Conservation (phyloP, 805 yeast species). For the Clavispora fructus region DNA sequence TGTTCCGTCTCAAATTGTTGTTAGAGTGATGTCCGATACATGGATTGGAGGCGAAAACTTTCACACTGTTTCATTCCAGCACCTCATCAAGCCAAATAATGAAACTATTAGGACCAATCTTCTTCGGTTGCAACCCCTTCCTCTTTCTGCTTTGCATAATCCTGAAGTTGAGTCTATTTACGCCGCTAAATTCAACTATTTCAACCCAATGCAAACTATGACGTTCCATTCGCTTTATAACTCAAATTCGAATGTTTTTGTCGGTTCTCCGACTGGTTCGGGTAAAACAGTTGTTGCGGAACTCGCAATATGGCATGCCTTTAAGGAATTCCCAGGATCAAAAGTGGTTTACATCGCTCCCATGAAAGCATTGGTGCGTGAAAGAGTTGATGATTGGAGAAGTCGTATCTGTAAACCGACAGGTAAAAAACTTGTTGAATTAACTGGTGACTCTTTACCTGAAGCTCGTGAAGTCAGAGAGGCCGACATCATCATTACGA, state of each 20-base stretch:
- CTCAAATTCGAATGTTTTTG: conserved; percentile 70
- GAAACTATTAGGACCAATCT: conserved; percentile 82
- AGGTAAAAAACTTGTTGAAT: conserved; percentile 55
- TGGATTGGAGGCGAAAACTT: conserved; percentile 86
- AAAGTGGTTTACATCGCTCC: conserved; percentile 85
- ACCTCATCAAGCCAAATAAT: conserved; percentile 80
- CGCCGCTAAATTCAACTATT: conserved; percentile 63
- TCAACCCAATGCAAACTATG: conserved; percentile 99
- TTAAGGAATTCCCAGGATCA: conserved; percentile 70
- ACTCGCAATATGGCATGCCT: conserved; percentile 95
- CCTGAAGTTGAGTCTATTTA: conserved; percentile 65
- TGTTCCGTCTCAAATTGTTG: conserved; percentile 80
- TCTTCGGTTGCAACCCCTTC: conserved; percentile 78
- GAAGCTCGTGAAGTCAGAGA: conserved; percentile 59
- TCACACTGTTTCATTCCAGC: conserved; percentile 81
- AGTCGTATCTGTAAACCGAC: conserved; percentile 45
- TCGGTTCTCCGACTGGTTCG: conserved; percentile 98
- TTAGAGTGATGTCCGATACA: conserved; percentile 72
- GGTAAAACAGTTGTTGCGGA: conserved; percentile 98
- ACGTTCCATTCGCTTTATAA: conserved; percentile 85
- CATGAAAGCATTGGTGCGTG: conserved; percentile 82
- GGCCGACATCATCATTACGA: conserved; percentile 74
- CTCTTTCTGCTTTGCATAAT: conserved; percentile 73
- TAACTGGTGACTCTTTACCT: conserved; percentile 80
- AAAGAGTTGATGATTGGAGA: conserved; percentile 79